These are phyloP conservation scores for Plasmodium coatneyi DNA, from an alignment of 169 alveolate genomes.

Conservation along the genomic window DNA sequence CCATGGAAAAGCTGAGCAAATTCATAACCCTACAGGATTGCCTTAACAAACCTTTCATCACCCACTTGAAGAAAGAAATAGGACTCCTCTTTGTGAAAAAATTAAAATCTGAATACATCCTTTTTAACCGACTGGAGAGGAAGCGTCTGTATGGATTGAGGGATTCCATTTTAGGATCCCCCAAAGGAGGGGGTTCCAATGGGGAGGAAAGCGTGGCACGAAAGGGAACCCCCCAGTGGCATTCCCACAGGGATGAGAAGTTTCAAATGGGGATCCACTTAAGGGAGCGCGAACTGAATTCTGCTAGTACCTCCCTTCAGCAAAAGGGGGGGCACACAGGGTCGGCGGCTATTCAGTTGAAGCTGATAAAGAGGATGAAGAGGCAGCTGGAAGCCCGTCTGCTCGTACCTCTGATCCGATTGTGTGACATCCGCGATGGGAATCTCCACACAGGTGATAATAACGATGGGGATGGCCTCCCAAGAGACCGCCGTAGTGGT, in stretches of 20 bases:
- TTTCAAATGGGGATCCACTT: background rate
- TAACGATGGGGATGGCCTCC: background rate
- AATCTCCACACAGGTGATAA: background rate
- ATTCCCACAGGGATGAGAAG: background rate
- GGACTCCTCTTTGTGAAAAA: conserved; percentile 10
- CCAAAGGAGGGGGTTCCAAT: background rate
- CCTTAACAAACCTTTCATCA: background rate
- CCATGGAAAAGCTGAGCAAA: background rate
- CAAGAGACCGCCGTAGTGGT: background rate
- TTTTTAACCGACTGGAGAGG: conserved; percentile 28
- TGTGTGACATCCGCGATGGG: background rate
- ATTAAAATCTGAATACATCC: conserved; percentile 23
- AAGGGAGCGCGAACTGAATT: background rate
- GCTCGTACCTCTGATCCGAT: conserved; percentile 23
- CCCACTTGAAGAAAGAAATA: conserved; percentile 8
- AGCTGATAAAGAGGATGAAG: conserved; percentile 43
- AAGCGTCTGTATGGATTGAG: conserved; percentile 7
- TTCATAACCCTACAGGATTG: conserved; percentile 9
- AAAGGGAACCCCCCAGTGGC: background rate
- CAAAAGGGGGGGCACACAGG: background rate
- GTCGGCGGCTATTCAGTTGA: conserved; percentile 12
- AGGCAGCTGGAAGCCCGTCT: conserved; percentile 15
- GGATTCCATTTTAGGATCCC: background rate
- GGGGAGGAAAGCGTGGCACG: background rate
- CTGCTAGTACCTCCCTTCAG: background rate